Evolutionary conservation across 1,284 basidiomycete genomes (phyloP).

Genomic region (Hymenochaete sp.): DNA sequence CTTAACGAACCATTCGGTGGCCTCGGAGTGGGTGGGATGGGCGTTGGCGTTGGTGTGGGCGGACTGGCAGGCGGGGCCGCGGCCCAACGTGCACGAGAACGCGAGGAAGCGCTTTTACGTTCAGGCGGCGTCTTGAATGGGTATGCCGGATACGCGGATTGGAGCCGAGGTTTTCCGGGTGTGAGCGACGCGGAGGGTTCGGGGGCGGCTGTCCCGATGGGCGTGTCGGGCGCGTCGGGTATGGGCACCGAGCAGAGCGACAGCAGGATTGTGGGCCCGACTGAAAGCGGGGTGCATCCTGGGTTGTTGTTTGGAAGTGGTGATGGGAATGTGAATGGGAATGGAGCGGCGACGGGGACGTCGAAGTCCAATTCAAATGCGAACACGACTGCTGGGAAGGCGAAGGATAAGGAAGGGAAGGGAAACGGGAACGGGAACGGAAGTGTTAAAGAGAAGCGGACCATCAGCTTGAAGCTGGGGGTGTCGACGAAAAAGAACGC

Average conservation of each 20-base stretch:
- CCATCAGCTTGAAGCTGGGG: neutral
- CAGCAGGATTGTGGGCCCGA: neutral
- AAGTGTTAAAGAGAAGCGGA: neutral
- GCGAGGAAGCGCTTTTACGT: neutral
- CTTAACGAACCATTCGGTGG: too few species aligned
- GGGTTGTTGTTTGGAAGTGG: conserved; percentile 36
- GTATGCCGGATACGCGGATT: conserved; percentile 52
- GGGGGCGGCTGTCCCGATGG: neutral
- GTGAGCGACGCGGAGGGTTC: conserved; percentile 17
- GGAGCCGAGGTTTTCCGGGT: conserved; percentile 53
- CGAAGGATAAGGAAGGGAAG: neutral
- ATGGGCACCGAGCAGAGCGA: neutral
- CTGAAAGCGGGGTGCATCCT: conserved; percentile 47
- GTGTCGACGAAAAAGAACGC: neutral
- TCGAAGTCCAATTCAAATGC: conserved; percentile 7
- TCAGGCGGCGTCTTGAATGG: conserved; percentile 29
- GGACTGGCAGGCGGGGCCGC: neutral
- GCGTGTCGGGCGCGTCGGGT: neutral
- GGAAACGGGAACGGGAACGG: neutral
- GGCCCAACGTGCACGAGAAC: neutral
- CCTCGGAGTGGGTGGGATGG: conserved; percentile 1
- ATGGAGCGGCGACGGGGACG: neutral
- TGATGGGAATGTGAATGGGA: conserved; percentile 1
- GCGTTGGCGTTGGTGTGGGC: neutral
- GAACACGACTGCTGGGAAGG: neutral